Base-by-base conservation (phyloP, 2,329 filamentous ascomycete species). In the Fusarium sororula region DNA sequence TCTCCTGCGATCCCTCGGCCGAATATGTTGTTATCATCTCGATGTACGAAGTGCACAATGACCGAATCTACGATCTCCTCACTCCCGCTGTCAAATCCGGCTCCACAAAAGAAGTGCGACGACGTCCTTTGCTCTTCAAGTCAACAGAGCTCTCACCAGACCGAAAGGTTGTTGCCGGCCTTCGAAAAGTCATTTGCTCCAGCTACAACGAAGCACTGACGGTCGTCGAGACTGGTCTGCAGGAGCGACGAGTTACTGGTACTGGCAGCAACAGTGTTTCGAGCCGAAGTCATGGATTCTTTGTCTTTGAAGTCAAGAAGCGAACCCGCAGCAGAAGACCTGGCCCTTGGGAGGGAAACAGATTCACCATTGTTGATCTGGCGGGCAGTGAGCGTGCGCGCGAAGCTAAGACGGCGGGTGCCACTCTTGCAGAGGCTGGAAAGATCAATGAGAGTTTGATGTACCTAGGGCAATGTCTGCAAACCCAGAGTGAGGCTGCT, bases 41-140 rank as follows among this genome's bases (percentile, higher is more conserved):
- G 61, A 99, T 99, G 95, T 98, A 98, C 82, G 96, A 99, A 82
- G 96, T 99, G 3, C 98, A 99, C 85, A 99, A 99, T 80, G 96
- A 99, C 83, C 92, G 95, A 41, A 98, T 99, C 75, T 98, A 97
- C 81, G 96, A 99, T 79, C 90, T 99, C 1, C 86, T 99, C 3
- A 93, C 92, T 0, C 89, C 90, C 1, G 88, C 89, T 6, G 83
- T 86, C 28, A 88, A 88, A 70, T 87, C 87, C 0, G 88, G 88
- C 41, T 87, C 87, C 10, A 92, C 90, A 6, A 94, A 94, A 77
- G 92, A 94, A 66, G 87, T 88, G 73, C 88, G 91, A 57, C 91
- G 96, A n/a, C 90, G 95, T 35, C 91, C 94, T 0, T 84, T 99
- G 5, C 86, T 98, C 0, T 99, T 98, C 88, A 99, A 98, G 82